Base-by-base conservation (phyloP, 75 land plant species). In the Sequoiadendron giganteum region DNA sequence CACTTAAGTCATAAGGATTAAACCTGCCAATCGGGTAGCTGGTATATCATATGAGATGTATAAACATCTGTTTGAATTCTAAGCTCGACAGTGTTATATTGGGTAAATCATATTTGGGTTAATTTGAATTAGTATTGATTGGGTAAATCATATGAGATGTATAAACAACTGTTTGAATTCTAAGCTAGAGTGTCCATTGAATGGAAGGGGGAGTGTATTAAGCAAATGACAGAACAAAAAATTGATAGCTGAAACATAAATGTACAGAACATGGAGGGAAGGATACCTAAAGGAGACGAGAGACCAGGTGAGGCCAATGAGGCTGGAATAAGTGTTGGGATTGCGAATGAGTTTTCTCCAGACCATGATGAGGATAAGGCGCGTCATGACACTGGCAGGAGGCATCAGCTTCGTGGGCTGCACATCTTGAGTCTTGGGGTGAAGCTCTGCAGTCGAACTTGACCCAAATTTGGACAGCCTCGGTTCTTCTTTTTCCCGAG, bases 321-420 rank as follows among this genome's bases (percentile, higher is more conserved):
- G 89, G 80, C 96, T 96, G 18, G 99, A 97, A 47, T 97, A 97
- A 14, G 99, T 97, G 90, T 97, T 97, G 25, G 99, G 99, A 82
- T 97, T 97, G 40, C 99, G 93, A 84, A 97, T 90, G 82, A 97
- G 96, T 85, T 97, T 97, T 48, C 98, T 87, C 93, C 96, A 93
- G 10, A 96, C 97, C 98, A 97, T 97, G 92, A 93, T 94, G 83
- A 96, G 87, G 87, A 97, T 97, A 43, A 97, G 92, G 73, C 94
- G 90, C n/a, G 93, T 94, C 98, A 97, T 97, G 38, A 97, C 97
- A 34, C 94, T 92, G 45, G 96, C 93, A 70, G 99, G 99, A 15
- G 99, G 99, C 97, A 97, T 95, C 82, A 89, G 89, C 82, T 92
- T 94, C 65, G 79, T 80, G 45, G n/a, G 42, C n/a, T 34, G 58